Conservation (phyloP, 2,329 filamentous ascomycete species). For the Fusarium robinianum region DNA sequence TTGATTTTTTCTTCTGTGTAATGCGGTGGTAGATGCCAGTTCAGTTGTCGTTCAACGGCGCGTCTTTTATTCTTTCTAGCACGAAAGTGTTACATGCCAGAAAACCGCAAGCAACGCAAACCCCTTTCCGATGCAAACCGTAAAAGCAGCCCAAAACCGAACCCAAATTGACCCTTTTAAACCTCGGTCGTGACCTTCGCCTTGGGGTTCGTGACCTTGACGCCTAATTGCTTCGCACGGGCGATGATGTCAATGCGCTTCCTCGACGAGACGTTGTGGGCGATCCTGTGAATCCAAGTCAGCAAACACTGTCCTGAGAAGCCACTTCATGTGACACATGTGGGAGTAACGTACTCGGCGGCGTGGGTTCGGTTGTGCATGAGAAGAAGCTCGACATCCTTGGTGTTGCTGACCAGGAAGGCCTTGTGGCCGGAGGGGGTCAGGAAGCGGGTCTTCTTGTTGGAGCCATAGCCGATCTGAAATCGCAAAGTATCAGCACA, state of each 20-base stretch:
- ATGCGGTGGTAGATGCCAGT: constrained; percentile 31
- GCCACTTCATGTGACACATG: no score
- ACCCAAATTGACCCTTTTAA: constrained; percentile 54
- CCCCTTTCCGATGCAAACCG: constrained; percentile 40
- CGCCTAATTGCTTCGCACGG: constrained; percentile 95
- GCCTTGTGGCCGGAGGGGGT: constrained; percentile 99
- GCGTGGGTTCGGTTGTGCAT: constrained; percentile 99
- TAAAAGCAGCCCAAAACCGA: constrained; percentile 39
- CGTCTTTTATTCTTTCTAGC: constrained; percentile 39
- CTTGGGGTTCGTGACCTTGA: constrained; percentile 99
- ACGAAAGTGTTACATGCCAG: constrained; percentile 36
- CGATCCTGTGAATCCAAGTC: constrained; percentile 70
- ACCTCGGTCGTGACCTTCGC: constrained; percentile 97
- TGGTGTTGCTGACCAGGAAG: constrained; percentile 97
- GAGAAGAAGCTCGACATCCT: constrained; percentile 94
- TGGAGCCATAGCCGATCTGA: constrained; percentile 97
- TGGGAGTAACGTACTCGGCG: constrained; percentile 77
- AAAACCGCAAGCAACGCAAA: constrained; percentile 40
- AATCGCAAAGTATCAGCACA: constrained; percentile 27
- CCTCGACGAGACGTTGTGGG: constrained; percentile 95
- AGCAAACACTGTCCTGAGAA: no score
- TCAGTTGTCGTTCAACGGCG: constrained; percentile 39
- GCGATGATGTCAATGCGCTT: constrained; percentile 98
- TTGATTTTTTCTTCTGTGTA: constrained; percentile 14
- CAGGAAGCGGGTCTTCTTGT: constrained; percentile 99